phyloP scores from a whole-genome alignment of 1,284 basidiomycete genomes.

The Moesziomyces sp. region DNA sequence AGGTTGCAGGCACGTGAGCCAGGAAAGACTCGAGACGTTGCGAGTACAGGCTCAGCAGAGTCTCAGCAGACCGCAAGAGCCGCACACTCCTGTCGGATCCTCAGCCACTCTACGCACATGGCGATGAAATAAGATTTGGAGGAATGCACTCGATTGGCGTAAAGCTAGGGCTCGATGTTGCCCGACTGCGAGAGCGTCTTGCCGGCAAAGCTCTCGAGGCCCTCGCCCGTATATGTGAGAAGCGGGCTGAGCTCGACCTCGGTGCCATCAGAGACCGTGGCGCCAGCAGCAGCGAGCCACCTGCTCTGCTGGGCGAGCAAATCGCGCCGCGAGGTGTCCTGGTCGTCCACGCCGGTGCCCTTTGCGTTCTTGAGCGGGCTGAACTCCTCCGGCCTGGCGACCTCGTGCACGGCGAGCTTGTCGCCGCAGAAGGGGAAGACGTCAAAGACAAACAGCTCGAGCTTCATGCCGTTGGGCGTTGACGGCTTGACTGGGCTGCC shows the following conservation, averaged over 20 bases:
- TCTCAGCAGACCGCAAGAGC: too few relatives aligned
- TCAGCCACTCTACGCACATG: too few relatives aligned
- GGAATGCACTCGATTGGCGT: too few relatives aligned
- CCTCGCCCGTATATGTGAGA: constrained; percentile 91
- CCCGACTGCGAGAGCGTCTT: constrained; percentile 74
- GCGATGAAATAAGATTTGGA: too few relatives aligned
- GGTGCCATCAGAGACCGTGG: constrained; percentile 75
- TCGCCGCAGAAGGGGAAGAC: constrained; percentile 89
- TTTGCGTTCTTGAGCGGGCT: constrained; percentile 97
- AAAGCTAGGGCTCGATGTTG: constrained; percentile 40
- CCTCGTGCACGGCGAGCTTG: constrained; percentile 85
- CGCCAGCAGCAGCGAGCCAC: constrained; percentile 85
- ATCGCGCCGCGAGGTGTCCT: constrained; percentile 88
- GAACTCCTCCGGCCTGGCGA: constrained; percentile 88
- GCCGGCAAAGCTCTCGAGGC: constrained; percentile 81
- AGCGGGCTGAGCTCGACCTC: constrained; percentile 92
- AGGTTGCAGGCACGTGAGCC: too few relatives aligned
- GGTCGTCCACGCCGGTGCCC: constrained; percentile 90
- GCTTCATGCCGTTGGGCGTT: constrained; percentile 98
- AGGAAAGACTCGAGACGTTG: too few relatives aligned
- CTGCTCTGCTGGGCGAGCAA: constrained; percentile 87
- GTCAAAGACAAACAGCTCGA: constrained; percentile 98
- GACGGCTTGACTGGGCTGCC: constrained; percentile 77
- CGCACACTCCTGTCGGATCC: too few relatives aligned
- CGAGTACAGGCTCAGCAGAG: too few relatives aligned